Percentiles rank a stretch among this genome's conserved stretches.
Conservation (phyloP, 1,284 basidiomycete genomes). For the Ceratobasidium sp. region DNA sequence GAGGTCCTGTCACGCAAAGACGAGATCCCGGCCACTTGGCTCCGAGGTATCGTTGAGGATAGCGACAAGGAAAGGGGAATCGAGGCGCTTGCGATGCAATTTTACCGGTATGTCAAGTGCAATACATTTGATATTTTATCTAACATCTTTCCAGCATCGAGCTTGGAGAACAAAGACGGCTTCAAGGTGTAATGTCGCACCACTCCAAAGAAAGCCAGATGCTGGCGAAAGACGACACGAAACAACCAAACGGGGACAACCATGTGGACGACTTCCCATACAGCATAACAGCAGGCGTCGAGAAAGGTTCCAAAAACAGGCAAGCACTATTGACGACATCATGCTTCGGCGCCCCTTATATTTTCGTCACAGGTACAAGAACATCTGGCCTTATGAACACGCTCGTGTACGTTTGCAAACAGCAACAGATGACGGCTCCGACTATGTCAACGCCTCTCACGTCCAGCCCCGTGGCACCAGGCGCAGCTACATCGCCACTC, state of each 20-base stretch:
- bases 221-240: conserved; percentile 36
- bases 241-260: conserved; percentile 19
- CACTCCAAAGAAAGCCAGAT: conserved; percentile 62
- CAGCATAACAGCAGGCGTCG: conserved; percentile 94
- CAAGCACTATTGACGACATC: conserved; percentile 52
- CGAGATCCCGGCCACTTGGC: conserved; percentile 84
- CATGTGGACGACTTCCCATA: conserved; percentile 66
- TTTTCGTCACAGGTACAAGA: conserved; percentile 68
- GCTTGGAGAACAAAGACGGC: conserved; percentile 84
- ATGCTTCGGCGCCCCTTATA: background rate
- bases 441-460: conserved; percentile 94
- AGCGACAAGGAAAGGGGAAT: conserved; percentile 65
- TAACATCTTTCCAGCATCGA: conserved; percentile 72
- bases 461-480: conserved; percentile 84
- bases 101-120: conserved; percentile 62
- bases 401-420: conserved; percentile 78
- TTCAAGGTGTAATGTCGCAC: conserved; percentile 92
- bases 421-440: conserved; percentile 63
- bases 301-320: conserved; percentile 94
- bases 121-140: background rate
- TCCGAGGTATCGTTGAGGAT: conserved; percentile 70
- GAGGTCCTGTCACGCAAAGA: conserved; percentile 66
- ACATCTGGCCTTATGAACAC: conserved; percentile 98
- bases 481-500: conserved; percentile 91
- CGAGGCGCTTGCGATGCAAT: conserved; percentile 85